phyloP scores from a whole-genome alignment of 2,329 filamentous ascomycete genomes.

The Ceratocystis colombiana region DNA sequence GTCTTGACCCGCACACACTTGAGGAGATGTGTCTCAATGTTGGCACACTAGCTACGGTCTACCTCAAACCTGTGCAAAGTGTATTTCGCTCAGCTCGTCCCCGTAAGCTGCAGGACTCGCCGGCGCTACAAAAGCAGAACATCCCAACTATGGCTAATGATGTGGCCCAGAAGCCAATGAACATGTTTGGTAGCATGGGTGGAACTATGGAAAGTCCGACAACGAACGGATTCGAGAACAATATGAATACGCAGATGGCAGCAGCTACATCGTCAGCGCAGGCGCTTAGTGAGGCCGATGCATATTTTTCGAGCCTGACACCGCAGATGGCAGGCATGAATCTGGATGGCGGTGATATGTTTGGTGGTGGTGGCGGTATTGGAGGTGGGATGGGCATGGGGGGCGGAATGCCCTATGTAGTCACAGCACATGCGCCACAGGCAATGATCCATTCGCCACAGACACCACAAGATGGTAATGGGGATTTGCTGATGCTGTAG shows the following conservation, averaged over 20 bases:
- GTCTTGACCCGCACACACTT: conserved; percentile 77
- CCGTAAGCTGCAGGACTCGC: conserved; percentile 67
- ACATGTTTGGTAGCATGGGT: conserved; percentile 41
- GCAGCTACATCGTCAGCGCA: conserved; percentile 35
- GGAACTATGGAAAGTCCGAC: conserved; percentile 34
- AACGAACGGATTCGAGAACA: neutral
- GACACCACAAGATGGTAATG: conserved; percentile 53
- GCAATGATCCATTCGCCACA: conserved; percentile 61
- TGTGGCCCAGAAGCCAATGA: conserved; percentile 51
- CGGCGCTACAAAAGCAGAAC: conserved; percentile 68
- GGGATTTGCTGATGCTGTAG: conserved; percentile 60
- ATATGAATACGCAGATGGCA: conserved; percentile 4
- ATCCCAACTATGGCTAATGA: conserved; percentile 39
- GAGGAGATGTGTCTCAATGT: conserved; percentile 98
- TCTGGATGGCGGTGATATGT: conserved; percentile 54
- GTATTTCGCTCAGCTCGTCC: conserved; percentile 86
- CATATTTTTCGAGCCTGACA: conserved; percentile 75
- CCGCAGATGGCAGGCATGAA: conserved; percentile 65
- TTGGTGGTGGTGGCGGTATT: conserved; percentile 44
- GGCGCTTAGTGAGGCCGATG: conserved; percentile 75
- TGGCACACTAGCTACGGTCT: conserved; percentile 90
- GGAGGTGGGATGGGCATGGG: conserved; percentile 29
- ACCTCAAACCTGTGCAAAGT: conserved; percentile 93
- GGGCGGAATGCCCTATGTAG: conserved; percentile 50
- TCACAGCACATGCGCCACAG: conserved; percentile 72